phyloP scores from a whole-genome alignment of 108 stramenopile species.

The Cyclotella sp. region DNA sequence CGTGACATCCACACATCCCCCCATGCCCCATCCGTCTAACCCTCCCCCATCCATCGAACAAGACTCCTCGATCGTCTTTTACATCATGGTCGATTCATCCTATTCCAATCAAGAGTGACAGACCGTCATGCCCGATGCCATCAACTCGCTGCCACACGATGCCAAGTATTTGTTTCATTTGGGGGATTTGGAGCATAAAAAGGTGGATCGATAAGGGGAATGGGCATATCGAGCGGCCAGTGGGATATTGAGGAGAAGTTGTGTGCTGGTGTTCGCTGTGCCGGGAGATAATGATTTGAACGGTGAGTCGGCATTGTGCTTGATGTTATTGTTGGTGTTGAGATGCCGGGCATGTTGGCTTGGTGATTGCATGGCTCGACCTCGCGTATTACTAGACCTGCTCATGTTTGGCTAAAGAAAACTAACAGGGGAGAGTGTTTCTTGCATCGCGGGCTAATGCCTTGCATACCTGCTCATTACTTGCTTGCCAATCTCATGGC shows the following conservation, averaged over 20 bases:
- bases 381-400: too few relatives aligned
- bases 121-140: slow-evolving; percentile 43
- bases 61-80: slow-evolving; percentile 54
- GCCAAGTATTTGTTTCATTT: slow-evolving; percentile 78
- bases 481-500: too few relatives aligned
- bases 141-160: slow-evolving; percentile 53
- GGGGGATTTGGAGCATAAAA: slow-evolving; percentile 71
- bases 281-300: slow-evolving; percentile 83
- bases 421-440: too few relatives aligned
- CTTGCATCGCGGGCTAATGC: too few relatives aligned
- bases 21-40: background rate
- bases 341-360: too few relatives aligned
- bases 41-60: background rate
- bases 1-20: background rate
- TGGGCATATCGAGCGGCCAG: slow-evolving; percentile 49
- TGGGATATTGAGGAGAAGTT: slow-evolving; percentile 36
- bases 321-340: too few relatives aligned
- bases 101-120: slow-evolving; percentile 49
- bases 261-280: slow-evolving; percentile 64
- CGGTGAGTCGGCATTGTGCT: too few relatives aligned
- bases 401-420: too few relatives aligned
- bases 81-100: slow-evolving; percentile 74
- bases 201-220: slow-evolving; percentile 52
- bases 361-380: too few relatives aligned
- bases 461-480: too few relatives aligned